A percentile compares a stretch with the other conserved stretches of the same genome.
phyloP scores from a whole-genome alignment of 139 green algal species.

The Coelastrella sp. region DNA sequence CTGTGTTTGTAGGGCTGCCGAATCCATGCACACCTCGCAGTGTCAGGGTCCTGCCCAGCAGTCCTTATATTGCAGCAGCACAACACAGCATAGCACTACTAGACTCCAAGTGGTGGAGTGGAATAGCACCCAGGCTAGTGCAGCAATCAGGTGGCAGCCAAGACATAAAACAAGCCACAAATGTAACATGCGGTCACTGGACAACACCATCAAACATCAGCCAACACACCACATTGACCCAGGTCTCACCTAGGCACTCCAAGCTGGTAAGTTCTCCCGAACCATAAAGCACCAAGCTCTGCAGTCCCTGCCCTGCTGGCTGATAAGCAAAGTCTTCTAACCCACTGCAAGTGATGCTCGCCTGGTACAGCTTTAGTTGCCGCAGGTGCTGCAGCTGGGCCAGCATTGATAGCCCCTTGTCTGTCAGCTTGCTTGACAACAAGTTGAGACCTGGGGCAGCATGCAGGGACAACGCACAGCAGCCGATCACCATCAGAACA shows the following conservation, averaged over 20 bases:
- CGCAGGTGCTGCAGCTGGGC: neutral
- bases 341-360: neutral
- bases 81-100: too few species aligned
- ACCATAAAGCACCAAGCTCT: conserved; percentile 21
- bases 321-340: neutral
- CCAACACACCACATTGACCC: neutral
- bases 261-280: neutral
- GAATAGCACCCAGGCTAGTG: too few species aligned
- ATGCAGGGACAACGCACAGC: too few species aligned
- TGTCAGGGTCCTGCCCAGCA: too few species aligned
- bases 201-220: neutral
- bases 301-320: neutral
- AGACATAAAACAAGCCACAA: too few species aligned
- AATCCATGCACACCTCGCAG: too few species aligned
- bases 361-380: conserved; percentile 41
- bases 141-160: too few species aligned
- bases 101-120: too few species aligned
- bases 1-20: too few species aligned
- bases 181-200: neutral
- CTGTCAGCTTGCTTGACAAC: conserved; percentile 4
- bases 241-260: conserved; percentile 4
- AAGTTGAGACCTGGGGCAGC: neutral
- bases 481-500: too few species aligned
- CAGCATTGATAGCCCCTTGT: conserved; percentile 1
- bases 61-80: too few species aligned